Conservation (phyloP, 345 rosid genomes). For the Turnera subulata region DNA sequence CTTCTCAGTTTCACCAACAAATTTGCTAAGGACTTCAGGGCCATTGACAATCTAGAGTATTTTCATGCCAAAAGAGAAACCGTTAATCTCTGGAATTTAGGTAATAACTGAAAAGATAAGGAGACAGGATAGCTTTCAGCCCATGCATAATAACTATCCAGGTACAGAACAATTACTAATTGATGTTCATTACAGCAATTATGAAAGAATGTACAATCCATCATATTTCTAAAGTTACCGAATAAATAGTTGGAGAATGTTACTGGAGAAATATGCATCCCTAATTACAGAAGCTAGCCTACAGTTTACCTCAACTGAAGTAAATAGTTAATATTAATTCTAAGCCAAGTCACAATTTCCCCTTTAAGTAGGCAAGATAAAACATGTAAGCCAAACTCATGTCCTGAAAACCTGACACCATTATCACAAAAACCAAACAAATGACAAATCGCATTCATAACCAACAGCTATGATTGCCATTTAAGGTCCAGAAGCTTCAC, state of each 20-base stretch:
- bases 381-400: no score
- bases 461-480: not conserved
- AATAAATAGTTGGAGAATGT: no score
- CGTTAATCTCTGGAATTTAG: no score
- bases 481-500: not conserved
- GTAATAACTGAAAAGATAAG: no score
- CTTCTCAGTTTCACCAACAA: slow-evolving; percentile 98
- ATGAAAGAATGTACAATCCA: no score
- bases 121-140: not conserved
- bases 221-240: no score
- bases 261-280: no score
- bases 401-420: not conserved
- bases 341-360: no score
- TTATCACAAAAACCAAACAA: not conserved
- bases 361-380: no score
- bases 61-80: slow-evolving; percentile 21
- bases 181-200: not conserved
- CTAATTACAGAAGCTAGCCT: no score
- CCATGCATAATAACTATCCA: not conserved
- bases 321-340: no score
- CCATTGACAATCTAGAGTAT: slow-evolving; percentile 79
- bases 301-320: no score
- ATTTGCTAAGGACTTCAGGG: slow-evolving; percentile 97
- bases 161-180: not conserved
- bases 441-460: not conserved